Evolutionary conservation across 2,329 filamentous ascomycete species (phyloP).

Genomic region (Ceratocystis albifundus): DNA sequence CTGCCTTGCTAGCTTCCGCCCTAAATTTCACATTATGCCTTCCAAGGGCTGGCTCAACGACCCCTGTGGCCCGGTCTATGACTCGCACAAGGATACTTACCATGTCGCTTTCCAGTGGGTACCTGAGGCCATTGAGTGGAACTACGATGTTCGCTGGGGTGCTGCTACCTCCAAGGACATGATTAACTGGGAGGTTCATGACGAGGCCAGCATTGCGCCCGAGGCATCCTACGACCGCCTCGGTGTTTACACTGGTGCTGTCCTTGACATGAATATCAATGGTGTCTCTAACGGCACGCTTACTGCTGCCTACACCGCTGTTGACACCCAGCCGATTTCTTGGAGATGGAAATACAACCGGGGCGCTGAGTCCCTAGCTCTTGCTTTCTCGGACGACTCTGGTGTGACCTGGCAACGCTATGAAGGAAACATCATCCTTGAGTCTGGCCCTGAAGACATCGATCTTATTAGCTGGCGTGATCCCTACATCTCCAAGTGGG

Average conservation of each 20-base stretch:
- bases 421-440: slow-evolving; percentile 25
- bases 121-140: slow-evolving; percentile 25
- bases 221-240: slow-evolving; percentile 34
- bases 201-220: slow-evolving; percentile 22
- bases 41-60: slow-evolving; percentile 34
- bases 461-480: slow-evolving; percentile 27
- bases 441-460: slow-evolving; percentile 24
- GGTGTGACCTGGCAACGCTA: slow-evolving; percentile 25
- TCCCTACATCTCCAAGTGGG: slow-evolving; percentile 26
- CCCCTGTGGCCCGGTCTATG: slow-evolving; percentile 37
- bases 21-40: slow-evolving; percentile 34
- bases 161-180: slow-evolving; percentile 34
- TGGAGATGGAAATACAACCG: slow-evolving; percentile 38
- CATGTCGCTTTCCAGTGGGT: slow-evolving; percentile 34
- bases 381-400: slow-evolving; percentile 34
- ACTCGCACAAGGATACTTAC: slow-evolving; percentile 35
- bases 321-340: slow-evolving; percentile 36
- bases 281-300: slow-evolving; percentile 29
- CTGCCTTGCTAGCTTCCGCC: slow-evolving; percentile 25
- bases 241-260: slow-evolving; percentile 37
- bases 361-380: slow-evolving; percentile 36
- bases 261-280: slow-evolving; percentile 35
- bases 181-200: slow-evolving; percentile 28
- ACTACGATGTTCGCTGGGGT: slow-evolving; percentile 28
- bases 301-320: slow-evolving; percentile 36